Conservation (phyloP, 148 eudicot genomes). For the Gaultheria prostrata region DNA sequence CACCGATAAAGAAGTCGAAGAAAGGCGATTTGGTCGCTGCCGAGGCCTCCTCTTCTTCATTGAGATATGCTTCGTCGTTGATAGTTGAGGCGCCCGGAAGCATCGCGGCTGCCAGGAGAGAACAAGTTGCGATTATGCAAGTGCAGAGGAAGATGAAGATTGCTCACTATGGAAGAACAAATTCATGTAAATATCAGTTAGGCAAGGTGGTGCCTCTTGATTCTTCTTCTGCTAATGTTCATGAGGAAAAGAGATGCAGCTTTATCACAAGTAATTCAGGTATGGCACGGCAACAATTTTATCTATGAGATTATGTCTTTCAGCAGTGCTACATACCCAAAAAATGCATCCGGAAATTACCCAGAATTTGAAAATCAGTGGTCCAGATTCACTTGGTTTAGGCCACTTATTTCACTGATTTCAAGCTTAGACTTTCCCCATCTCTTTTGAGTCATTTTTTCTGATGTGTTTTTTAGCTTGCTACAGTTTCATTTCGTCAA, state of each 20-base stretch:
- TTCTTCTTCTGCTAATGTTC: not conserved
- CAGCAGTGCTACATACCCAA: too few species aligned
- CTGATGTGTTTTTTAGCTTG: not conserved
- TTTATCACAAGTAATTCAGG: conserved; percentile 68
- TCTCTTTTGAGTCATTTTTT: too few species aligned
- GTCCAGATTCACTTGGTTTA: too few species aligned
- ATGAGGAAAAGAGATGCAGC: conserved; percentile 49
- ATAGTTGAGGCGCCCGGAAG: conserved; percentile 55
- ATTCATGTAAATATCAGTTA: conserved; percentile 28
- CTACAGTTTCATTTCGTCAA: not conserved
- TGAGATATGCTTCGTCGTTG: conserved; percentile 22
- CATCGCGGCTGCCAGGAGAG: conserved; percentile 59
- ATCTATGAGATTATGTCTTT: too few species aligned
- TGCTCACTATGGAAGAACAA: conserved; percentile 67
- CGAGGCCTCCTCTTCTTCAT: not conserved
- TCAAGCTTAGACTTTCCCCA: too few species aligned
- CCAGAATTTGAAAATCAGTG: too few species aligned
- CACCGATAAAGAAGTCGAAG: conserved; percentile 26
- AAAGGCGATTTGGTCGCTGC: not conserved
- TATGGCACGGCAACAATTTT: not conserved
- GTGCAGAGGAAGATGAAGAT: conserved; percentile 60
- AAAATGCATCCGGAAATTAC: too few species aligned
- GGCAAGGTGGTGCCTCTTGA: conserved; percentile 26
- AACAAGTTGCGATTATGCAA: conserved; percentile 54
- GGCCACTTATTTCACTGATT: too few species aligned